Base-by-base conservation (phyloP, 1,284 basidiomycete genomes). In the Xerocomus amazonicus region DNA sequence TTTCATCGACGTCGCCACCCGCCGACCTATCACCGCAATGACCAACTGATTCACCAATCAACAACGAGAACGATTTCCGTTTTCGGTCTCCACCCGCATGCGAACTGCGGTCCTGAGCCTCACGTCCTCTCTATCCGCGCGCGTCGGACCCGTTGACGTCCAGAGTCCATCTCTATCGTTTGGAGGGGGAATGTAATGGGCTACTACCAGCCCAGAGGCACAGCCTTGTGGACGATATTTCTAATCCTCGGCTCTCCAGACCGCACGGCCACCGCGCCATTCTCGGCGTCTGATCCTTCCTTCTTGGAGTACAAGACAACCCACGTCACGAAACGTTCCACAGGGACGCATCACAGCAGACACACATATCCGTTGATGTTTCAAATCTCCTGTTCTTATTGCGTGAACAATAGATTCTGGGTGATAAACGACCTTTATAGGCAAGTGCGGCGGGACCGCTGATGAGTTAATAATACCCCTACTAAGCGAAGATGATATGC, bases 41-140 rank as follows among this genome's bases (percentile, higher is more conserved):
- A 23, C 29, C 16, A 31, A 19, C 16, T 31, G 28, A 46, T 31
- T n/a, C 28, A 46, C 38, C 3, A 42, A 23, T 4, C 31, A 16
- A n/a, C 38, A n/a, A 39, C 38, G 14, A n/a, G 19, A 39, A 37
- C 19, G 23, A 27, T 27, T 12, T n/a, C 26, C 14, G 6, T 35
- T 19, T 39, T 19, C n/a, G n/a, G 26, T 13, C 23, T n/a, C 27
- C 6, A 19, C 2, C 34, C 36, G 17, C 6, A n/a, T 33, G 31
- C 10, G 42, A 23, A 42, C 56, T 60, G 56, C 56, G 56, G 56
- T 55, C 55, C 47, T 48, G 35, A 33, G 9, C 29, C 7, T 37
- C 45, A 10, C 19, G 7, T 26, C 19, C 32, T n/a, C 23, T 34
- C 36, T 26, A 33, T n/a, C 29, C 5, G 45, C 37, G 45, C 37